phyloP scores from a whole-genome alignment of 75 land plant genomes.

The Azolla pinnata region DNA sequence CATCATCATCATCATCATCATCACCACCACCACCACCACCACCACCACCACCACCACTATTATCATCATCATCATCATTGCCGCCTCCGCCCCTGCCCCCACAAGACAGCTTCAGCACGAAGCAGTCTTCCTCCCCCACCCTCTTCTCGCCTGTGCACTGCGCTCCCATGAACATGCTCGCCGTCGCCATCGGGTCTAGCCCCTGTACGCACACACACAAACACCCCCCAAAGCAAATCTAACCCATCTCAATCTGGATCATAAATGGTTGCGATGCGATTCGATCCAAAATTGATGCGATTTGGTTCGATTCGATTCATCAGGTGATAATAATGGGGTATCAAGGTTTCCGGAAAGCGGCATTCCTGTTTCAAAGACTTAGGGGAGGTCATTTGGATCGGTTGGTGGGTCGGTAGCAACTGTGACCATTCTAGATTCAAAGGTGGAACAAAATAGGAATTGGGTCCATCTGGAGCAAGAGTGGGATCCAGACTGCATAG shows the following conservation, averaged over 20 bases:
- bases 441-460: no score
- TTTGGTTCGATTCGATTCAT: no score
- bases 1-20: conserved; percentile 8
- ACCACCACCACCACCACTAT: conserved; percentile 19
- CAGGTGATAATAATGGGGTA: no score
- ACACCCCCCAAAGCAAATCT: not conserved
- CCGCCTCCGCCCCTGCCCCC: conserved; percentile 17
- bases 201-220: conserved; percentile 28
- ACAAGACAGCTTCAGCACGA: conserved; percentile 16
- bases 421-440: no score
- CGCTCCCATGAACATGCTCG: conserved; percentile 22
- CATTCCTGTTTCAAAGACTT: no score
- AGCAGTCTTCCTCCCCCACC: conserved; percentile 31
- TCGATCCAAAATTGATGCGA: not conserved
- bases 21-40: no score
- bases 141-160: conserved; percentile 30
- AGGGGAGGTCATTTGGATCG: no score
- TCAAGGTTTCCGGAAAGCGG: no score
- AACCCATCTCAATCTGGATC: not conserved
- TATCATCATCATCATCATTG: conserved; percentile 8
- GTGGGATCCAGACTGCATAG: no score
- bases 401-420: no score
- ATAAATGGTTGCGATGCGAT: not conserved
- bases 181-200: conserved; percentile 28
- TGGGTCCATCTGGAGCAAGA: no score